Base-by-base conservation (phyloP, 495 filamentous ascomycete species). In the Neurospora sp. region DNA sequence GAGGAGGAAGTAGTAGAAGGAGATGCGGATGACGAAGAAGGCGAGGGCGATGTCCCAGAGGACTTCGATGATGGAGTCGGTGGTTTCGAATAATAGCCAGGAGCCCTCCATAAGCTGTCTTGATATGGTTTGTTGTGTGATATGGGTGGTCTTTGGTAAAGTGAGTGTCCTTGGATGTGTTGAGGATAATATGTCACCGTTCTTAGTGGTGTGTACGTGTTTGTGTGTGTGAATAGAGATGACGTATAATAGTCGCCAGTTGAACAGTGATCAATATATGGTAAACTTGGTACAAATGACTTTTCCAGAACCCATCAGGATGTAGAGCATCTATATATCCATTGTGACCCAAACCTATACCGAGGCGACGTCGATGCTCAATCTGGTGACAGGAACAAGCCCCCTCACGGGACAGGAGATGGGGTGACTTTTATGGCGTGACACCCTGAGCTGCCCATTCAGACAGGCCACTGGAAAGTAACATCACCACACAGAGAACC, bases 21-120 rank as follows among this genome's bases (percentile, higher is more conserved):
- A 76, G 73, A 81, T 72, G 54, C 78, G 75, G 39, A 78, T 62
- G 74, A 78, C 70, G 73, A 77, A 81, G 73, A 79, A 74, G 42
- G 79, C 78, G 14, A 82, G 78, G 72, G 77, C 77, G 39, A 82
- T 69, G 77, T 82, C 80, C 79, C 79, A 82, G 71, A 82, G 79
- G 72, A 82, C 31, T 59, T 81, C 78, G 59, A 82, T 76, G 39
- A 79, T 73, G 9, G 78, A 76, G 44, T 80, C 78, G 20, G 78
- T 77, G 1, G 79, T 75, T 62, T 78, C 73, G 41, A 82, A 80
- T 41, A 76, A 73, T 44, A 77, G 69, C 59, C 14, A 59, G 69
- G 54, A 66, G 14, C 27, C 54, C 14, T 66, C 38, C 71, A 71
- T 72, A 46, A 14, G 40, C 10, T 59, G 27, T 16, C 12, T 46